These are phyloP conservation scores for Nymphaea colorata DNA, from an alignment of 164 flowering plant genomes.

Conservation along the genomic window DNA sequence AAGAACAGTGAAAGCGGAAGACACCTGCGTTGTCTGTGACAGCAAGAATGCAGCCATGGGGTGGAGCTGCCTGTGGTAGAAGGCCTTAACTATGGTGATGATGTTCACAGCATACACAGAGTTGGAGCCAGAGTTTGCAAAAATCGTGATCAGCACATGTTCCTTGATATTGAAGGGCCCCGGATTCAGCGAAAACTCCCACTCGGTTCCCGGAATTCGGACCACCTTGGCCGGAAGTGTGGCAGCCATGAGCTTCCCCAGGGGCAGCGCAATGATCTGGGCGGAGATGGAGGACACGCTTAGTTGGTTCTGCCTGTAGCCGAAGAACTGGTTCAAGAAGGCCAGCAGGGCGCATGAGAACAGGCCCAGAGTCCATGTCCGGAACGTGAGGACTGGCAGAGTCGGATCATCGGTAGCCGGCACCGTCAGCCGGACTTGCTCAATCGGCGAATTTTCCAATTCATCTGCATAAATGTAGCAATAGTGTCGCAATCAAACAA, in stretches of 20 bases:
- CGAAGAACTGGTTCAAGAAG: constrained; percentile 9
- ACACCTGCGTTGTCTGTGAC: constrained; percentile 7
- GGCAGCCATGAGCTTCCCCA: constrained; percentile 6
- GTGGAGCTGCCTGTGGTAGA: constrained; percentile 7
- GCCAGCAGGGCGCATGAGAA: constrained; percentile 7
- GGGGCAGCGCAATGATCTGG: constrained; percentile 6
- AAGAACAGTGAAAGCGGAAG: neutral
- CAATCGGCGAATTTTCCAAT: constrained; percentile 1
- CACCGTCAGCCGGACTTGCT: constrained; percentile 6
- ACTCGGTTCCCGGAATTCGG: neutral
- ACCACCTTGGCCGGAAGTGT: constrained; percentile 4
- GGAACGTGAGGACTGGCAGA: constrained; percentile 3
- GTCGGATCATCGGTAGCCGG: constrained; percentile 7
- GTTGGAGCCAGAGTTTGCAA: constrained; percentile 8
- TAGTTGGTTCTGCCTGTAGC: constrained; percentile 6
- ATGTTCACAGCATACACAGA: constrained; percentile 7
- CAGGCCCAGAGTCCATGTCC: constrained; percentile 3
- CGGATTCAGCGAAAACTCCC: constrained; percentile 12
- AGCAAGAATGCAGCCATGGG: constrained; percentile 6
- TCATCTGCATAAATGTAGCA: neutral
- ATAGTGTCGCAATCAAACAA: neutral
- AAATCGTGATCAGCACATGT: constrained; percentile 11
- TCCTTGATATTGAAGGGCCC: constrained; percentile 12
- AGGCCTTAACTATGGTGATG: constrained; percentile 9
- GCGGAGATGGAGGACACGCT: constrained; percentile 5